Evolutionary conservation across 2,329 filamentous ascomycete genomes (phyloP).

Genomic region (Rosellinia necatrix): DNA sequence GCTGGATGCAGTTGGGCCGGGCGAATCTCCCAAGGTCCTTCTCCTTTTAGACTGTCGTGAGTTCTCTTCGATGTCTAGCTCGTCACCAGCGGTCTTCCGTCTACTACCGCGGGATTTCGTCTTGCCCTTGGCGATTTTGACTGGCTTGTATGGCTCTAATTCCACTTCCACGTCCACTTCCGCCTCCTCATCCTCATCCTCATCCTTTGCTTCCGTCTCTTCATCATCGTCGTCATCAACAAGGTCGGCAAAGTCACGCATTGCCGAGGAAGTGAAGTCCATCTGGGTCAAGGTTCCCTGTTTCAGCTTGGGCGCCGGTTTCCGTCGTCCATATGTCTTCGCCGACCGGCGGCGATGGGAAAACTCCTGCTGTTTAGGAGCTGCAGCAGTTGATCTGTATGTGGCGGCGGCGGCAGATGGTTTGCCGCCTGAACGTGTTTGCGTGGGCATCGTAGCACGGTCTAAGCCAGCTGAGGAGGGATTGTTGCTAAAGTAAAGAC

Average conservation of each 20-base stretch:
- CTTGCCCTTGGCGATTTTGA: constrained; percentile 20
- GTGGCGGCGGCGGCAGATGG: constrained; percentile 19
- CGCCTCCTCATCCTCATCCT: constrained; percentile 19
- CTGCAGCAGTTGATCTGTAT: constrained; percentile 35
- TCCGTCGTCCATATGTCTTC: constrained; percentile 36
- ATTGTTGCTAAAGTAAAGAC: constrained; percentile 3
- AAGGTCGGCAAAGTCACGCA: constrained; percentile 26
- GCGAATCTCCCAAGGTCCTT: constrained; percentile 39
- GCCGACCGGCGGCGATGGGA: constrained; percentile 31
- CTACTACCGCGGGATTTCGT: constrained; percentile 30
- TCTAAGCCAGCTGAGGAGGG: not conserved
- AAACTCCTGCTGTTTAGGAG: constrained; percentile 36
- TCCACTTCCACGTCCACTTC: too few species aligned
- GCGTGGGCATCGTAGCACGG: constrained; percentile 32
- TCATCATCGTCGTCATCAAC: constrained; percentile 30
- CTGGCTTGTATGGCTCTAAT: too few species aligned
- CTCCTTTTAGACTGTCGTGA: constrained; percentile 36
- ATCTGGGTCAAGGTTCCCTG: constrained; percentile 41
- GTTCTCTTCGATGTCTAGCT: constrained; percentile 27
- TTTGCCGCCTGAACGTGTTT: constrained; percentile 32
- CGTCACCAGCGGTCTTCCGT: constrained; percentile 39
- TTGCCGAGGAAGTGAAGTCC: constrained; percentile 35
- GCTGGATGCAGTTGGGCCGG: constrained; percentile 30
- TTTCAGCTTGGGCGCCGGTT: constrained; percentile 21
- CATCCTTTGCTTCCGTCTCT: constrained; percentile 6